Evolutionary conservation across 208 protist genomes (phyloP), one percentile per base, ranked within the genome.

Genomic region (Tritrichomonas musculus): DNA sequence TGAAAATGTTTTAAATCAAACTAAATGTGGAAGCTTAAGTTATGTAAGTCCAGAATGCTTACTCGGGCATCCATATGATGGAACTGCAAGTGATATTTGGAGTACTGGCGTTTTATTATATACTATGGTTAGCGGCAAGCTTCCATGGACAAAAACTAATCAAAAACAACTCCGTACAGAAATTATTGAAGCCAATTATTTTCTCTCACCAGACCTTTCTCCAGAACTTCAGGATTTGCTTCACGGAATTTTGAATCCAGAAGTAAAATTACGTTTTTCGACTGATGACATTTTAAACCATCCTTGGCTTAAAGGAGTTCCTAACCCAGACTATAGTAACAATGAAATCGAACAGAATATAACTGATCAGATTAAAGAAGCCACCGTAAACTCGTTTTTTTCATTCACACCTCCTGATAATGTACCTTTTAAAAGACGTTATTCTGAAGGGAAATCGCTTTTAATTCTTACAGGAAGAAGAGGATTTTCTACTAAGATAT

Each of bases 301-400:
- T 60, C 77, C 77, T 44, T 88, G 77, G 77, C 77, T 88, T 57
- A 57, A 57, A 39, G 77, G 77, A 57, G 47, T 88, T 57, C 47
- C 47, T 39, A 88, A 88, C n/a, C n/a, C n/a, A n/a, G n/a, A n/a
- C n/a, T n/a, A n/a, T n/a, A n/a, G n/a, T n/a, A n/a, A n/a, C n/a
- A n/a, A n/a, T n/a, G n/a, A n/a, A n/a, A n/a, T n/a, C n/a, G n/a
- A n/a, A n/a, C n/a, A n/a, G n/a, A n/a, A n/a, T n/a, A n/a, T n/a
- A n/a, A n/a, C n/a, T n/a, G n/a, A n/a, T n/a, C n/a, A n/a, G n/a
- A n/a, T n/a, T n/a, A n/a, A n/a, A n/a, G n/a, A n/a, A n/a, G n/a
- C n/a, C n/a, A n/a, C n/a, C n/a, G n/a, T n/a, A n/a, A n/a, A n/a
- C n/a, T n/a, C n/a, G n/a, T n/a, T n/a, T n/a, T n/a, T n/a, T n/a